Evolutionary conservation across 306 rosid species (phyloP), one percentile per base, ranked within the genome.

Genomic region (Pyrus communis): DNA sequence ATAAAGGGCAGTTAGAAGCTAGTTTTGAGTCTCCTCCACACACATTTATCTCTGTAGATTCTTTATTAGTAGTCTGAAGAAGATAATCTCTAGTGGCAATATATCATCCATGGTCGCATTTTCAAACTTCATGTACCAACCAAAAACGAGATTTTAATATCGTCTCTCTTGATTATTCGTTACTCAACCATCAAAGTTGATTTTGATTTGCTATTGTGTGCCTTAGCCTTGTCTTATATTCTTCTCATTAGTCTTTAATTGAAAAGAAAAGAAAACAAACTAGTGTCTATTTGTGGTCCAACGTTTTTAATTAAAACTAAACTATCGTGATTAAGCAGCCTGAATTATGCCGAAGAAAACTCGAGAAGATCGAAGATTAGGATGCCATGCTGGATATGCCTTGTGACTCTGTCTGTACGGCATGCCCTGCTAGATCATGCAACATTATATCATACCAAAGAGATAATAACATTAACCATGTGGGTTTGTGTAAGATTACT

Each of bases 311-410:
- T 33, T 45, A 58, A 18, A 77, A 60, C 18, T 42, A 78, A 60
- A 69, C 75, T 30, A 28, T n/a, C 43, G 19, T 58, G 38, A 13
- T 52, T 55, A 69, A 58, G 75, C 25, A 62, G 21, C 35, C 14
- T 25, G 64, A 9, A 28, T 58, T 58, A 58, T 21, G 62, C 71
- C 51, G 61, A 38, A 69, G 82, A 66, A 61, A 73, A 55, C 35
- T 67, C 5, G 89, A 30, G 78, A 78, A 76, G 70, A 79, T 79
- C 82, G 80, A 82, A 54, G 28, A 15, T 40, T 35, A 52, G 65
- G 51, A 57, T 73, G 61, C 9, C 51, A 35, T 67, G 79, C 75
- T 73, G 55, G 52, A 49, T 45, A 78, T 74, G 79, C 75, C 52
- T 71, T 66, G 70, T 9, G 28, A 35, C 28, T 31, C 49, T 35